Evolutionary conservation across 164 flowering plant genomes (phyloP).

Genomic region (Malania oleifera): DNA sequence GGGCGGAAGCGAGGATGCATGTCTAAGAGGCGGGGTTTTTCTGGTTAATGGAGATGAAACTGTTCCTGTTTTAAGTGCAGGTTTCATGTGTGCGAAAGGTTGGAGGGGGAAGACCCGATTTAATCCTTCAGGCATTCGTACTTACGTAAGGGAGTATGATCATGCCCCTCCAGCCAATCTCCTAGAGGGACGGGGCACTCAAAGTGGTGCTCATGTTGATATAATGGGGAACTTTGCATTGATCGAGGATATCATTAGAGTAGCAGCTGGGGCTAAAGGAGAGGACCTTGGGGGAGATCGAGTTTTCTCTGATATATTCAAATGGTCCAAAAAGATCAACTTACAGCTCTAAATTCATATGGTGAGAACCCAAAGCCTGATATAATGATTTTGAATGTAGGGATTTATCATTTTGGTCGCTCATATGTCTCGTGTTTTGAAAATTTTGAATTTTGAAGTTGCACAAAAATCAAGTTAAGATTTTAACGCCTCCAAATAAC

Average conservation of each 20-base stretch:
- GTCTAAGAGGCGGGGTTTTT: conserved; percentile 72
- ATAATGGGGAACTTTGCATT: conserved; percentile 95
- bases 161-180: conserved; percentile 88
- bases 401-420: too few species aligned
- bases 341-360: conserved; percentile 51
- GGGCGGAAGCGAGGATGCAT: conserved; percentile 41
- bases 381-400: too few species aligned
- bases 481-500: too few species aligned
- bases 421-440: too few species aligned
- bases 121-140: conserved; percentile 86
- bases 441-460: too few species aligned
- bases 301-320: conserved; percentile 71
- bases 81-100: conserved; percentile 92
- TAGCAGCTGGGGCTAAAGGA: conserved; percentile 88
- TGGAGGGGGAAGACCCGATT: conserved; percentile 94
- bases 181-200: conserved; percentile 93
- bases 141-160: conserved; percentile 72
- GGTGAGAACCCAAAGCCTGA: too few species aligned
- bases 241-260: conserved; percentile 82
- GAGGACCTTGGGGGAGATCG: conserved; percentile 88
- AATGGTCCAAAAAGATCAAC: conserved; percentile 82
- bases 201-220: conserved; percentile 98
- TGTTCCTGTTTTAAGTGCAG: conserved; percentile 90
- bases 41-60: conserved; percentile 89
- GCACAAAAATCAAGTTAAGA: too few species aligned